These are phyloP conservation scores for Paecilomyces dactylethromorphus DNA, from an alignment of 2,329 filamentous ascomycete genomes.

Conservation along the genomic window DNA sequence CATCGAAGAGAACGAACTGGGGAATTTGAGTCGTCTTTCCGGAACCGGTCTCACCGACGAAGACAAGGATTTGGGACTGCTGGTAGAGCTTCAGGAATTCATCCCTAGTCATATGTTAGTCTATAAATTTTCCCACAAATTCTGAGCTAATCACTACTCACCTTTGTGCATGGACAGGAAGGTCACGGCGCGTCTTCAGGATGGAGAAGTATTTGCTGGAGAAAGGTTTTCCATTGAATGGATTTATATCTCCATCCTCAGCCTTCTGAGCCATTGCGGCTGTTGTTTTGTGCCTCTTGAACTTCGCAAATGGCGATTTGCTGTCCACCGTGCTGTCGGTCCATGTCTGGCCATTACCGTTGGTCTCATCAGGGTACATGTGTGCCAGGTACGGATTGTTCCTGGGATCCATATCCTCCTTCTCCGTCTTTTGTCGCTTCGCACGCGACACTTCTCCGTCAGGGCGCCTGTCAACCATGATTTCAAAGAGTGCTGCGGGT, in stretches of 20 bases:
- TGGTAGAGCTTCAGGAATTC: slow-evolving; percentile 95
- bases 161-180: slow-evolving; percentile 90
- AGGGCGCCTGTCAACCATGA: slow-evolving; percentile 54
- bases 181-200: slow-evolving; percentile 70
- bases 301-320: slow-evolving; percentile 52
- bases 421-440: slow-evolving; percentile 50
- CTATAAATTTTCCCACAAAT: slow-evolving; percentile 4
- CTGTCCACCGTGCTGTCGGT: slow-evolving; percentile 13
- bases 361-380: slow-evolving; percentile 58
- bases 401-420: slow-evolving; percentile 44
- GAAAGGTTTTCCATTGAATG: slow-evolving; percentile 73
- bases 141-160: slow-evolving; percentile 32
- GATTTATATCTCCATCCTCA: slow-evolving; percentile 76
- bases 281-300: slow-evolving; percentile 76
- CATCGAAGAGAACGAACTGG: slow-evolving; percentile 96
- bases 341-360: slow-evolving; percentile 16
- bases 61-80: slow-evolving; percentile 89
- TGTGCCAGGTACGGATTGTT: slow-evolving; percentile 89
- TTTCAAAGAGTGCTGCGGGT: slow-evolving; percentile 8
- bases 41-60: slow-evolving; percentile 98
- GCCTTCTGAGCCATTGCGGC: slow-evolving; percentile 63
- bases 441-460: slow-evolving; percentile 44
- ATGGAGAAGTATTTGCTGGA: slow-evolving; percentile 87
- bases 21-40: slow-evolving; percentile 99
- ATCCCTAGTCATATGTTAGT: slow-evolving; percentile 47